These are phyloP conservation scores for Pyrrhoderma lamaoense DNA, from an alignment of 1,284 basidiomycete genomes.

Conservation along the genomic window DNA sequence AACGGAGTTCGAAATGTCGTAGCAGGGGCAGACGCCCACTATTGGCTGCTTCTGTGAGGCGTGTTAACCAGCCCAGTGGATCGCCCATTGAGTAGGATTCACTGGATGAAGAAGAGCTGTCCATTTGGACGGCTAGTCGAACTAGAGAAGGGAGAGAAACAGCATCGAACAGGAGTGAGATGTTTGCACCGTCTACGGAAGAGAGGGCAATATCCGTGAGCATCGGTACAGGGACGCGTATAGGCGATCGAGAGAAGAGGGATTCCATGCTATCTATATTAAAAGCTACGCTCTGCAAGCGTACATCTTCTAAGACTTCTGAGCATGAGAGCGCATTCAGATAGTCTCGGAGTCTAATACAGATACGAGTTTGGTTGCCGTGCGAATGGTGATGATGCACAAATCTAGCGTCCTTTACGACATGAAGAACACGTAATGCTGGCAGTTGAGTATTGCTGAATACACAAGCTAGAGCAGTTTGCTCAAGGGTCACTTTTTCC, in stretches of 20 bases:
- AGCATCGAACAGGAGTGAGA: constrained; percentile 28
- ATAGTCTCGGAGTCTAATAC: constrained; percentile 26
- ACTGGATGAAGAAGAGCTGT: constrained; percentile 5
- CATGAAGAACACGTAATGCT: constrained; percentile 23
- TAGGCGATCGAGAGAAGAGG: constrained; percentile 23
- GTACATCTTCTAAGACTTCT: constrained; percentile 25
- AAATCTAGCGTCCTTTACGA: constrained; percentile 27
- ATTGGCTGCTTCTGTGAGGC: constrained; percentile 21
- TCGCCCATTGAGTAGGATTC: constrained; percentile 24
- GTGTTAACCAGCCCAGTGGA: constrained; percentile 29
- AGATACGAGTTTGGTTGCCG: constrained; percentile 23
- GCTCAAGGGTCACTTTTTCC: constrained; percentile 26
- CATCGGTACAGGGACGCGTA: constrained; percentile 20
- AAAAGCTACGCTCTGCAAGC: constrained; percentile 26
- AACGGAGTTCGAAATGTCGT: constrained; percentile 28
- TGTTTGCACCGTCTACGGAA: constrained; percentile 26
- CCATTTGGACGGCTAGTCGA: constrained; percentile 27
- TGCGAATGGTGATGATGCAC: constrained; percentile 2
- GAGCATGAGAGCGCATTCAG: constrained; percentile 23
- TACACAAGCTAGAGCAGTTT: constrained; percentile 26
- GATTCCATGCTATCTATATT: constrained; percentile 25
- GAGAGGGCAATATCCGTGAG: constrained; percentile 25
- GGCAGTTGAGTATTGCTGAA: constrained; percentile 23
- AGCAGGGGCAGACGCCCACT: constrained; percentile 24
- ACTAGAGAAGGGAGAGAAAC: constrained; percentile 24